A percentile compares a stretch with the other conserved stretches of the same genome.
Evolutionary conservation across 192 early-diverging fungal species (phyloP).

Genomic region (Funneliformis mosseae): DNA sequence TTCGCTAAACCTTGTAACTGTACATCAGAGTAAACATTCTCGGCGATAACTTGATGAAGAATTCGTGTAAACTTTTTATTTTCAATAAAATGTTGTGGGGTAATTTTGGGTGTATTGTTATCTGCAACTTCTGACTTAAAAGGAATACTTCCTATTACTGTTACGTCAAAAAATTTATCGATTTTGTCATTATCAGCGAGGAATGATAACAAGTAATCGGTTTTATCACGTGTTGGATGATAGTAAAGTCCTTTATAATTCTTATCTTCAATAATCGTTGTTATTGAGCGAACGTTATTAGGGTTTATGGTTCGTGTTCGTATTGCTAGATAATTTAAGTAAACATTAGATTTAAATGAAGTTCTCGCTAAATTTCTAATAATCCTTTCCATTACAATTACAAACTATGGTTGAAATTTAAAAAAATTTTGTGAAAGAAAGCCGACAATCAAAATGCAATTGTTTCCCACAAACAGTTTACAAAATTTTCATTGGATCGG

Average conservation of each 20-base stretch:
- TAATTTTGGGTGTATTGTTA: background rate
- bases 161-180: background rate
- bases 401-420: no score
- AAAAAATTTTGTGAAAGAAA: no score
- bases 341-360: background rate
- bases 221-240: background rate
- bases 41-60: slow-evolving; percentile 21
- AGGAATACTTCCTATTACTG: slow-evolving; percentile 22
- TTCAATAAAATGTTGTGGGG: slow-evolving; percentile 6
- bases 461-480: no score
- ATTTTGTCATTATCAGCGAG: slow-evolving; percentile 6
- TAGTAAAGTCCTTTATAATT: slow-evolving; percentile 31
- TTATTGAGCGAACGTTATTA: background rate
- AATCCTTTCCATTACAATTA: no score
- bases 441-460: no score
- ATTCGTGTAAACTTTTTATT: slow-evolving; percentile 18
- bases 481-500: no score
- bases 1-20: slow-evolving; percentile 19
- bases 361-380: background rate
- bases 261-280: slow-evolving; percentile 16
- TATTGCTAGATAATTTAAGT: background rate
- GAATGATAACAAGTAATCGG: slow-evolving; percentile 12
- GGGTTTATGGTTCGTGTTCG: no score
- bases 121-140: background rate
- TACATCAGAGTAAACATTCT: slow-evolving; percentile 13